Conservation (phyloP, 768 basidiomycete species). For the Naematelia encephala region DNA sequence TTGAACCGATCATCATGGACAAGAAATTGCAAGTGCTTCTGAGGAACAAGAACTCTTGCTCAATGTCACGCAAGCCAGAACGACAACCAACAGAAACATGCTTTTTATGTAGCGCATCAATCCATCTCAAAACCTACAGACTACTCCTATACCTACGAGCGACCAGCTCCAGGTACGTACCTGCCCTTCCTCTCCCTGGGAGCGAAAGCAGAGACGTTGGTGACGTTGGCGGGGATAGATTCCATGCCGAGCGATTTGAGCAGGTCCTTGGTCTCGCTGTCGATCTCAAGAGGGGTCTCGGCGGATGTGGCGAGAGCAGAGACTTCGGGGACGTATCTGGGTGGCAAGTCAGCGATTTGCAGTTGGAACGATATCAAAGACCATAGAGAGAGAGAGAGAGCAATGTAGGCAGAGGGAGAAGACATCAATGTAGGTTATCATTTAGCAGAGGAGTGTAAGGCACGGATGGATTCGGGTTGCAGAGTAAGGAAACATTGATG, state of each 20-base stretch:
- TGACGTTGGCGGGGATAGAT: conserved; percentile 72
- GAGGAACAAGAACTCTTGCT: too few relatives aligned
- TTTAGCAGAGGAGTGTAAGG: too few relatives aligned
- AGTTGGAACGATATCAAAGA: neutral
- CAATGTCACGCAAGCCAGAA: too few relatives aligned
- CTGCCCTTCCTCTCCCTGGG: conserved; percentile 41
- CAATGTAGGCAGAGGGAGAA: neutral
- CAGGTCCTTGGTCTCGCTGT: conserved; percentile 91
- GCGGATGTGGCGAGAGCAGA: conserved; percentile 81
- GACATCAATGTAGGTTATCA: neutral
- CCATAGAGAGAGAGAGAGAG: neutral
- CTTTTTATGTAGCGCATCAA: neutral
- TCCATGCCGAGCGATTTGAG: conserved; percentile 92
- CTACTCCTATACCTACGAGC: conserved; percentile 22
- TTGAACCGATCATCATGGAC: too few relatives aligned
- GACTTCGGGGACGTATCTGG: conserved; percentile 76
- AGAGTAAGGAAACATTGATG: neutral
- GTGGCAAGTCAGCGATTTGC: neutral
- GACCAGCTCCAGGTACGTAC: conserved; percentile 44
- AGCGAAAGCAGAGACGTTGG: conserved; percentile 57
- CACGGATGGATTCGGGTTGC: too few relatives aligned
- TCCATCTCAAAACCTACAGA: neutral
- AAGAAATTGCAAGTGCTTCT: too few relatives aligned
- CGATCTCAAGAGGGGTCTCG: conserved; percentile 72
- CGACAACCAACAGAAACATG: neutral